A percentile compares a stretch with the other conserved stretches of the same genome.
These are phyloP conservation scores for Phoenix roebelenii DNA, from an alignment of 176 grass and related monocot genomes.

Conservation along the genomic window DNA sequence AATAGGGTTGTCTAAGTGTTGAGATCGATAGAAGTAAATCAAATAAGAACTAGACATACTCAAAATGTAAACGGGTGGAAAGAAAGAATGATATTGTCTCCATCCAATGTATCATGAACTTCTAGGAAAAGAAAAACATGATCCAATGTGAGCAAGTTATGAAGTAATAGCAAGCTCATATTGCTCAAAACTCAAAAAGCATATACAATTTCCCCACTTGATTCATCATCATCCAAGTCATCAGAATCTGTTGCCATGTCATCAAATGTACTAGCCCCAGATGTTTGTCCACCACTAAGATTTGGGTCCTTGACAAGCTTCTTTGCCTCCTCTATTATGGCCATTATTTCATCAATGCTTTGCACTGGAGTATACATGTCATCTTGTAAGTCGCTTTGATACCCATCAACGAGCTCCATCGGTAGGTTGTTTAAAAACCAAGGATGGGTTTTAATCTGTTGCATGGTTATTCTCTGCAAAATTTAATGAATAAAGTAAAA, in stretches of 20 bases:
- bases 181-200: conserved; percentile 22
- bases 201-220: conserved; percentile 72
- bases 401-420: conserved; percentile 77
- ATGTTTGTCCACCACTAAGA: conserved; percentile 21
- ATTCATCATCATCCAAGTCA: conserved; percentile 64
- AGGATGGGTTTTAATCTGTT: conserved; percentile 89
- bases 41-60: too few relatives aligned
- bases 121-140: too few relatives aligned
- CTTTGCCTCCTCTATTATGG: conserved; percentile 69
- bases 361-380: conserved; percentile 27
- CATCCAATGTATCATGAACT: too few relatives aligned
- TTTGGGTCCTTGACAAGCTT: conserved; percentile 30
- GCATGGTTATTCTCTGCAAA: conserved; percentile 77
- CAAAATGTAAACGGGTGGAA: too few relatives aligned
- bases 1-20: too few relatives aligned
- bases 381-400: conserved; percentile 41
- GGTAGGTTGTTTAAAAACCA: conserved; percentile 98
- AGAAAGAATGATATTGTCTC: too few relatives aligned
- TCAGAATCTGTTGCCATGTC: conserved; percentile 36
- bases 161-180: too few relatives aligned
- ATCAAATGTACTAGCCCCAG: conserved; percentile 65
- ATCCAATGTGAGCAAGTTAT: too few relatives aligned
- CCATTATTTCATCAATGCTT: conserved; percentile 55
- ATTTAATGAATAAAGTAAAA: background rate
- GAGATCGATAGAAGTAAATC: too few relatives aligned